Percentiles rank a stretch among this genome's conserved stretches.
Evolutionary conservation across 176 grass and related monocot genomes (phyloP).

Genomic region (barley (Hordeum vulgare)): DNA sequence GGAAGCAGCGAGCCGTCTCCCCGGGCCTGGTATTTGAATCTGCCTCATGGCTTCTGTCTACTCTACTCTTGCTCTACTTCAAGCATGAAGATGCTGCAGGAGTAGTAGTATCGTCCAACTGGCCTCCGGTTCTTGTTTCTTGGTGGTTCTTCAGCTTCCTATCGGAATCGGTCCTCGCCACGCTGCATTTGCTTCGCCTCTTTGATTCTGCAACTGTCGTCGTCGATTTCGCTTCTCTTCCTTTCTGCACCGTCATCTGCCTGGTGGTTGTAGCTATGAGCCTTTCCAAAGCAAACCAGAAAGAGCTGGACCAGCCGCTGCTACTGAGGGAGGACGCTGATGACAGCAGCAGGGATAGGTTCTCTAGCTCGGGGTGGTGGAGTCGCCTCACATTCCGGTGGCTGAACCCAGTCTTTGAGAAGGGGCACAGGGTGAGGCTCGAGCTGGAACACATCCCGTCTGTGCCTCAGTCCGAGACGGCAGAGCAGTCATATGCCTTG

Average conservation of each 20-base stretch:
- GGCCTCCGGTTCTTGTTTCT: slow-evolving; percentile 48
- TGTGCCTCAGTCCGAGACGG: slow-evolving; percentile 46
- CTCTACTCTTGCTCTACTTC: slow-evolving; percentile 30
- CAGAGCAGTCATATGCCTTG: slow-evolving; percentile 47
- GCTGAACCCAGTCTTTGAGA: slow-evolving; percentile 70
- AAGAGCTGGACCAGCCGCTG: slow-evolving; percentile 31
- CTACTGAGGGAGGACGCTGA: slow-evolving; percentile 18
- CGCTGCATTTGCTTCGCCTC: slow-evolving; percentile 18
- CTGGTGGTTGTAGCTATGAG: slow-evolving; percentile 18
- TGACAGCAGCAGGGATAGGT: slow-evolving; percentile 21
- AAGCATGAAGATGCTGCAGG: slow-evolving; percentile 17
- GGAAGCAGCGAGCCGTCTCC: slow-evolving; percentile 9
- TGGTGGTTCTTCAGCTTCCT: slow-evolving; percentile 64
- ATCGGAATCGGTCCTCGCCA: slow-evolving; percentile 26
- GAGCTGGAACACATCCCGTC: slow-evolving; percentile 53
- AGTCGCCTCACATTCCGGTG: slow-evolving; percentile 68
- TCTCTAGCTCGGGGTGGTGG: slow-evolving; percentile 52
- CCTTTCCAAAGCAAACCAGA: neutral
- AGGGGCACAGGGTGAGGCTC: slow-evolving; percentile 44
- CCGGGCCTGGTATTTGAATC: slow-evolving; percentile 26
- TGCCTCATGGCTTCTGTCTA: slow-evolving; percentile 45
- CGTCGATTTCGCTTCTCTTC: slow-evolving; percentile 36
- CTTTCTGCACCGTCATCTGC: slow-evolving; percentile 28
- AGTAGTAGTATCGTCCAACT: neutral
- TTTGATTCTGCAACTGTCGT: slow-evolving; percentile 2